Evolutionary conservation across 495 filamentous ascomycete species (phyloP).

Genomic region (Apiosordaria backusii): DNA sequence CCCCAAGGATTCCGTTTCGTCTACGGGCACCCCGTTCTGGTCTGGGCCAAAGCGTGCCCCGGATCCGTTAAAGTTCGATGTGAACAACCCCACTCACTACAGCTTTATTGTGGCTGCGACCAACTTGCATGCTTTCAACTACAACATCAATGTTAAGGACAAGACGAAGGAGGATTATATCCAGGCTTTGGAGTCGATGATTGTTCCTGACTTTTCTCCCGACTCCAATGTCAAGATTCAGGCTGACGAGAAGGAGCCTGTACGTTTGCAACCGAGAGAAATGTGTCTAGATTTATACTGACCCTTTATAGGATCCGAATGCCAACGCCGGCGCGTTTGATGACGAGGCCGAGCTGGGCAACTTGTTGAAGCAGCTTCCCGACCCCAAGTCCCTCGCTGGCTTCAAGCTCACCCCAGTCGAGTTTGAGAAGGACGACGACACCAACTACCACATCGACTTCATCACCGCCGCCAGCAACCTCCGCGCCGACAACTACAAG

Average conservation of each 20-base stretch:
- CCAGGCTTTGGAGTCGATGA: slow-evolving; percentile 84
- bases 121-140: slow-evolving; percentile 97
- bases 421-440: slow-evolving; percentile 99
- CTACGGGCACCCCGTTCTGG: slow-evolving; percentile 91
- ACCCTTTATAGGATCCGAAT: slow-evolving; percentile 67
- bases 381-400: slow-evolving; percentile 74
- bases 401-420: slow-evolving; percentile 84
- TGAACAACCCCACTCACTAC: slow-evolving; percentile 77
- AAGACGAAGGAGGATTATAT: slow-evolving; percentile 64
- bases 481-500: slow-evolving; percentile 95
- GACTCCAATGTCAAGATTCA: slow-evolving; percentile 95
- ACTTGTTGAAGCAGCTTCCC: slow-evolving; percentile 66
- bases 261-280: slow-evolving; percentile 33
- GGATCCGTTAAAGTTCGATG: slow-evolving; percentile 83
- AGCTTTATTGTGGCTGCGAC: slow-evolving; percentile 83
- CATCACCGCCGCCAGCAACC: slow-evolving; percentile 94
- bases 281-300: slow-evolving; percentile 4
- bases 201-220: slow-evolving; percentile 92
- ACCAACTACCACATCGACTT: slow-evolving; percentile 99
- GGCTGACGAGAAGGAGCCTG: slow-evolving; percentile 87
- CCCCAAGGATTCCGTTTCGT: slow-evolving; percentile 86
- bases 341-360: slow-evolving; percentile 68
- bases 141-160: slow-evolving; percentile 80
- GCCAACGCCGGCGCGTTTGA: slow-evolving; percentile 57
- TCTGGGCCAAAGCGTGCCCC: slow-evolving; percentile 98